phyloP scores from a whole-genome alignment of 23 red algal species.

The Gracilaria domingensis region DNA sequence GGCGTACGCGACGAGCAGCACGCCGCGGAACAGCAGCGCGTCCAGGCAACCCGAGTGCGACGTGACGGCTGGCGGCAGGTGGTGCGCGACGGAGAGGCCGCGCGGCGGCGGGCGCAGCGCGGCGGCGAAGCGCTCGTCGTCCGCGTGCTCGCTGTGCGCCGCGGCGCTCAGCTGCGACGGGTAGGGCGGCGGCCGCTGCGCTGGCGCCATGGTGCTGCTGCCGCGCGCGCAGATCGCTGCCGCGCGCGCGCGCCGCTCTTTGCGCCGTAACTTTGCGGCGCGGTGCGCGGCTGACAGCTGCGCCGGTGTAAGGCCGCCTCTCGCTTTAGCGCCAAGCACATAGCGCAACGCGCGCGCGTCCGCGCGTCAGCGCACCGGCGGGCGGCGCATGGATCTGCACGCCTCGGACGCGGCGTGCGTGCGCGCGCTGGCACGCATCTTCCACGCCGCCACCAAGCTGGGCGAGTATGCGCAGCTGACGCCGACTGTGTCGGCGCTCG shows the following conservation, averaged over 20 bases:
- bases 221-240: too few relatives aligned
- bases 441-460: neutral
- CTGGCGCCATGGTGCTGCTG: slow-evolving; percentile 18
- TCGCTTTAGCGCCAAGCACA: too few relatives aligned
- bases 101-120: slow-evolving; percentile 54
- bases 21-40: slow-evolving; percentile 61
- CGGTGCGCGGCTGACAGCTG: too few relatives aligned
- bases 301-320: too few relatives aligned
- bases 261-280: too few relatives aligned
- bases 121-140: slow-evolving; percentile 30
- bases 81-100: slow-evolving; percentile 27
- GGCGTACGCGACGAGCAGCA: slow-evolving; percentile 68
- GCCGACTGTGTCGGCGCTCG: neutral
- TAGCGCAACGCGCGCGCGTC: too few relatives aligned
- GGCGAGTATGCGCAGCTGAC: slow-evolving; percentile 18
- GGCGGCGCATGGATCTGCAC: neutral
- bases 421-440: slow-evolving; percentile 1
- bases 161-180: slow-evolving; percentile 11
- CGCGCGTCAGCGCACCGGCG: too few relatives aligned
- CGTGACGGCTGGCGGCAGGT: slow-evolving; percentile 39
- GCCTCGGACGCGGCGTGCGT: neutral
- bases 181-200: slow-evolving; percentile 39
- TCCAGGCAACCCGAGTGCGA: slow-evolving; percentile 49
- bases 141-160: slow-evolving; percentile 53
- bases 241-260: neutral